These are phyloP conservation scores for Carex littledalei DNA, from an alignment of 176 grass and related monocot species.

Conservation along the genomic window DNA sequence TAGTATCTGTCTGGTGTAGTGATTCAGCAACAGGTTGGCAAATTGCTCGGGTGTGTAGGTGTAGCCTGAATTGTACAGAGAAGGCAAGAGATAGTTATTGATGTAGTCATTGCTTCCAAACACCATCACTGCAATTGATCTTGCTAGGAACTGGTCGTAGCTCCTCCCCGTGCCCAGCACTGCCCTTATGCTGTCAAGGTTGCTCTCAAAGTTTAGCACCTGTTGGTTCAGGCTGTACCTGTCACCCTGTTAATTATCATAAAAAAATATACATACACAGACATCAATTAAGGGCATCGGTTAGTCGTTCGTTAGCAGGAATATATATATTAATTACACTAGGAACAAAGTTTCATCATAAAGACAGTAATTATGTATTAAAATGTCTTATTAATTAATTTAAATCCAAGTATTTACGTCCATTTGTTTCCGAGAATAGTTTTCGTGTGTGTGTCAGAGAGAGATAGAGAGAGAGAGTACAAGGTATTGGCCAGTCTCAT, in stretches of 20 bases:
- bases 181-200: slow-evolving; percentile 23
- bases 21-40: slow-evolving; percentile 35
- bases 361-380: background rate
- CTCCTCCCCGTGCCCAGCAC: slow-evolving; percentile 3
- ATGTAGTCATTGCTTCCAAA: slow-evolving; percentile 47
- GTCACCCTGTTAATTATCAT: slow-evolving; percentile 25
- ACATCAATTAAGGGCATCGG: background rate
- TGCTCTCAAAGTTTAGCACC: slow-evolving; percentile 36
- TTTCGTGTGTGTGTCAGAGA: background rate
- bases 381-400: background rate
- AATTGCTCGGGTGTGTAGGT: slow-evolving; percentile 22
- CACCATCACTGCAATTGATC: slow-evolving; percentile 35
- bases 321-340: background rate
- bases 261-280: background rate
- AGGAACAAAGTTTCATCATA: background rate
- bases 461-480: slow-evolving; percentile 9
- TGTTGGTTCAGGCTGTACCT: slow-evolving; percentile 41
- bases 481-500: slow-evolving; percentile 42
- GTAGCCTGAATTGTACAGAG: slow-evolving; percentile 34
- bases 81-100: slow-evolving; percentile 33
- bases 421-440: background rate
- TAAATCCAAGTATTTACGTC: background rate
- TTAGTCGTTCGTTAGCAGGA: background rate
- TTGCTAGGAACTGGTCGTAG: slow-evolving; percentile 18
- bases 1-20: slow-evolving; percentile 34